phyloP scores from a whole-genome alignment of 441 rosid species.

The Aleurites moluccanus region DNA sequence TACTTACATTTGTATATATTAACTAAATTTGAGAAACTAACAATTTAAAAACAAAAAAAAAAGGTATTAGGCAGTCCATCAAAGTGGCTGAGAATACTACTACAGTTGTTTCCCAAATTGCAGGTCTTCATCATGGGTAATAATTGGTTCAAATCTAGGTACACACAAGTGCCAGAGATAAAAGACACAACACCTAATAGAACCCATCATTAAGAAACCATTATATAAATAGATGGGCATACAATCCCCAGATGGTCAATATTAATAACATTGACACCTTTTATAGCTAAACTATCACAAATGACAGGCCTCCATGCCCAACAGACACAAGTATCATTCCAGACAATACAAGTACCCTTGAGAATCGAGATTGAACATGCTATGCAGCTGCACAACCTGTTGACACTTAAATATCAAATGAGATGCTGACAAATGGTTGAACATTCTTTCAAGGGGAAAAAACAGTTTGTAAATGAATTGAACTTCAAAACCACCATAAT shows the following conservation, averaged over 20 bases:
- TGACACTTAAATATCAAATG: background rate
- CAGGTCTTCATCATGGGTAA: background rate
- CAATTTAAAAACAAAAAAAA: background rate
- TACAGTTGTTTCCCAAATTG: background rate
- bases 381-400: background rate
- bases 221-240: background rate
- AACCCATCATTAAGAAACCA: background rate
- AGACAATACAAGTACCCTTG: constrained; percentile 8
- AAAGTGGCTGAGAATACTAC: background rate
- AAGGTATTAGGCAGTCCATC: constrained; percentile 1
- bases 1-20: background rate
- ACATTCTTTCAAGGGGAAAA: background rate
- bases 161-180: background rate
- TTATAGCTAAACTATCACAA: background rate
- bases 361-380: constrained; percentile 1
- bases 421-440: background rate
- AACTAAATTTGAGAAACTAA: background rate
- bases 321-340: background rate
- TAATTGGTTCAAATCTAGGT: background rate
- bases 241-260: background rate
- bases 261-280: background rate
- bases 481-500: background rate
- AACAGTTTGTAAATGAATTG: background rate
- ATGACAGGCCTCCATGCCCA: background rate
- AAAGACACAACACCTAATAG: background rate